Conservation (phyloP, 352 stramenopile species). For the Phytopythium mirpurense region DNA sequence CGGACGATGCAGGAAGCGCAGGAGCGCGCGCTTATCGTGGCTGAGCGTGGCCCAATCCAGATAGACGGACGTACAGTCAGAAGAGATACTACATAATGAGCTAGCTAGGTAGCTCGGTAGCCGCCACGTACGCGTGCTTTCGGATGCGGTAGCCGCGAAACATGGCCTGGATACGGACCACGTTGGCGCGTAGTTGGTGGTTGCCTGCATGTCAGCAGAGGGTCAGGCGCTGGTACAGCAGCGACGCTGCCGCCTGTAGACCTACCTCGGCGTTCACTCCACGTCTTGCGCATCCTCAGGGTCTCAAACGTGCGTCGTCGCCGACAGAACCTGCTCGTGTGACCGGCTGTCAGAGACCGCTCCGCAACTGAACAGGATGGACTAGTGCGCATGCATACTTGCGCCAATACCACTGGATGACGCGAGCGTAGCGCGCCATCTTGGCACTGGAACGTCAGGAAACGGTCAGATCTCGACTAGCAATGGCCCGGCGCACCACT, state of each 20-base stretch:
- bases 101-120: too few species aligned
- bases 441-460: too few species aligned
- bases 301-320: background rate
- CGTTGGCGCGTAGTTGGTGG: constrained; percentile 24
- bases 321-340: background rate
- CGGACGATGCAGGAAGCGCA: constrained; percentile 7
- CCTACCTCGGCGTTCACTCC: background rate
- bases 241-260: background rate
- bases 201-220: constrained; percentile 10
- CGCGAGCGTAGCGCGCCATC: background rate
- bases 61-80: background rate
- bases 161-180: constrained; percentile 35
- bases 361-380: too few species aligned
- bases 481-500: too few species aligned
- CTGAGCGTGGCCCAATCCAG: background rate
- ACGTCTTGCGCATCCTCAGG: background rate
- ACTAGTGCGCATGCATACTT: too few species aligned
- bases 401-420: constrained; percentile 20
- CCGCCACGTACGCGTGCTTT: constrained; percentile 16
- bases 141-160: constrained; percentile 34
- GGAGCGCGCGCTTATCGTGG: constrained; percentile 7
- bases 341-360: too few species aligned
- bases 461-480: too few species aligned
- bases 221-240: background rate
- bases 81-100: too few species aligned